phyloP scores from a whole-genome alignment of 805 yeast species.

The Metschnikowia chrysomelidarum region DNA sequence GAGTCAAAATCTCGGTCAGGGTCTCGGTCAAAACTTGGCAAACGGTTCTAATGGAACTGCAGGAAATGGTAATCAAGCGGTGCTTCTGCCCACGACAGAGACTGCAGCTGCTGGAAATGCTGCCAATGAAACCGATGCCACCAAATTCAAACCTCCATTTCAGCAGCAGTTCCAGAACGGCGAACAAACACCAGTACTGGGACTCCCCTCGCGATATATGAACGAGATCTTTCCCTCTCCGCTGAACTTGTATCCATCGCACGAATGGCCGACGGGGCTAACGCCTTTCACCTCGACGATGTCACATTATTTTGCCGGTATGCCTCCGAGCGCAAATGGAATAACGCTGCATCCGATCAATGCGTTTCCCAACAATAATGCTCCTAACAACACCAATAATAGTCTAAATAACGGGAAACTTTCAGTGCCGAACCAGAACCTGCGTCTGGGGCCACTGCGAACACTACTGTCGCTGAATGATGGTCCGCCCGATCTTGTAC shows the following conservation, averaged over 20 bases:
- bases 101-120: slow-evolving; percentile 3
- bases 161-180: slow-evolving; percentile 27
- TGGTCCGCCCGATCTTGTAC: slow-evolving; percentile 1
- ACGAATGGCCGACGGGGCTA: slow-evolving; percentile 43
- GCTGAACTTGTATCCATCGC: slow-evolving; percentile 63
- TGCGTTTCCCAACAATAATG: slow-evolving; percentile 8
- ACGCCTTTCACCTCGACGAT: slow-evolving; percentile 35
- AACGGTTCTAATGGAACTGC: neutral
- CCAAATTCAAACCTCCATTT: slow-evolving; percentile 18
- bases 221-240: slow-evolving; percentile 81
- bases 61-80: slow-evolving; percentile 2
- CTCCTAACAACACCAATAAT: no score
- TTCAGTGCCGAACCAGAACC: slow-evolving; percentile 14
- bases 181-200: slow-evolving; percentile 71
- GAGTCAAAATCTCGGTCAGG: neutral
- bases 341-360: slow-evolving; percentile 19
- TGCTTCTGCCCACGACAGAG: slow-evolving; percentile 5
- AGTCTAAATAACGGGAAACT: no score
- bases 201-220: slow-evolving; percentile 68
- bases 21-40: slow-evolving; percentile 2
- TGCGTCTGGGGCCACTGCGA: slow-evolving; percentile 8
- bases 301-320: slow-evolving; percentile 38
- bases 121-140: slow-evolving; percentile 9
- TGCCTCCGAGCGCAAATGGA: slow-evolving; percentile 28
- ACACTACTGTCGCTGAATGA: slow-evolving; percentile 8